phyloP scores from a whole-genome alignment of 371 early-diverging fungal species.

The Basidiobolus meristosporus region DNA sequence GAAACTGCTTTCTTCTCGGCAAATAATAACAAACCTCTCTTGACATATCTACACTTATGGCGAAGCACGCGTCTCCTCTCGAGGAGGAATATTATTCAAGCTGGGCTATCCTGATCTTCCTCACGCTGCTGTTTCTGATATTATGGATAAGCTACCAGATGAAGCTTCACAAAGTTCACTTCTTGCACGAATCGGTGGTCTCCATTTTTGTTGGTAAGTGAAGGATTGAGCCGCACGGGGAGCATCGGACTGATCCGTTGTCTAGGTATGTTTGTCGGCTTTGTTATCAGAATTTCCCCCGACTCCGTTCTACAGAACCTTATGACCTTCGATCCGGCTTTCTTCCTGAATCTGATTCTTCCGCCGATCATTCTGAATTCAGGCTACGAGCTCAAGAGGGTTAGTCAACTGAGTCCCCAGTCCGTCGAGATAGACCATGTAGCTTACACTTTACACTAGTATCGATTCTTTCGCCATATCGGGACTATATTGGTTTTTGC shows the following conservation, averaged over 20 bases:
- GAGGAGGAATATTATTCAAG: slow-evolving; percentile 59
- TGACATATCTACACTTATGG: no score
- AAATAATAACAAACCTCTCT: no score
- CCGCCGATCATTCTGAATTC: slow-evolving; percentile 93
- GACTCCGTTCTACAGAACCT: slow-evolving; percentile 53
- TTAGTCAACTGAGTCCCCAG: no score
- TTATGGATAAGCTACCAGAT: slow-evolving; percentile 72
- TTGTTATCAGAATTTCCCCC: slow-evolving; percentile 54
- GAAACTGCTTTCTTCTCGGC: no score
- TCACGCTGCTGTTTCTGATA: slow-evolving; percentile 59
- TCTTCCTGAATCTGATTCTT: slow-evolving; percentile 84
- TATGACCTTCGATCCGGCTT: slow-evolving; percentile 77
- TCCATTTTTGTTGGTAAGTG: slow-evolving; percentile 66
- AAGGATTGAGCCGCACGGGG: not conserved
- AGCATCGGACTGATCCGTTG: not conserved
- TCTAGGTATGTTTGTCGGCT: slow-evolving; percentile 67
- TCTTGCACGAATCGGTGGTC: slow-evolving; percentile 83
- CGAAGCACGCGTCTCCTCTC: no score
- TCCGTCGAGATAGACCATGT: no score
- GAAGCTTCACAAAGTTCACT: slow-evolving; percentile 60
- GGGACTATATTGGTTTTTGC: not conserved
- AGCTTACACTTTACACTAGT: not conserved
- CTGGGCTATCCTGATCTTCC: slow-evolving; percentile 72
- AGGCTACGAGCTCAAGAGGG: slow-evolving; percentile 56
- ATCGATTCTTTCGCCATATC: not conserved